Evolutionary conservation across 2,329 filamentous ascomycete genomes (phyloP).

Genomic region (Botrytis cinerea): DNA sequence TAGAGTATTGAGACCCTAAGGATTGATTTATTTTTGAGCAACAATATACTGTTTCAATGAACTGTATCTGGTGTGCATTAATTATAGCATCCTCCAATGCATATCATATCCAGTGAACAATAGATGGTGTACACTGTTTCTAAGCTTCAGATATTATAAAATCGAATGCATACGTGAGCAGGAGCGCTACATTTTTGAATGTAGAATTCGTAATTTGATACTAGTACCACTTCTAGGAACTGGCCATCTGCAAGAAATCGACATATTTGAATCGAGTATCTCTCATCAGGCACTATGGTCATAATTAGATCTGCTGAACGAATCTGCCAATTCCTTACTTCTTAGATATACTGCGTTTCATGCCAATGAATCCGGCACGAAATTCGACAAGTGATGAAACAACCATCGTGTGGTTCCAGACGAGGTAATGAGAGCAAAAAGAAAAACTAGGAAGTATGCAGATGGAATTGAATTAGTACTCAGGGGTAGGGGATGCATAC

Average conservation of each 20-base stretch:
- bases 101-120: neutral
- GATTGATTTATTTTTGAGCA: neutral
- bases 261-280: neutral
- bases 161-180: neutral
- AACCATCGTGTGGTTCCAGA: too few relatives aligned
- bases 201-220: neutral
- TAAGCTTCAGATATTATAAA: neutral
- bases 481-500: too few relatives aligned
- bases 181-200: neutral
- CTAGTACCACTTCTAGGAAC: neutral
- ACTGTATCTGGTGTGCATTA: neutral
- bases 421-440: too few relatives aligned
- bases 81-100: neutral
- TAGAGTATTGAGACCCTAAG: neutral
- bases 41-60: neutral
- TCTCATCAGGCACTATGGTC: neutral
- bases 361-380: too few relatives aligned
- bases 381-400: too few relatives aligned
- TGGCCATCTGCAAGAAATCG: fast-evolving
- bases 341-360: too few relatives aligned
- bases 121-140: neutral
- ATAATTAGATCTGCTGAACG: too few relatives aligned
- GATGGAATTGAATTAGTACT: too few relatives aligned
- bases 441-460: too few relatives aligned
- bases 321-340: too few relatives aligned